These are phyloP conservation scores for Calonectria multiphialidica DNA, from an alignment of 2,329 filamentous ascomycete genomes.

Conservation along the genomic window DNA sequence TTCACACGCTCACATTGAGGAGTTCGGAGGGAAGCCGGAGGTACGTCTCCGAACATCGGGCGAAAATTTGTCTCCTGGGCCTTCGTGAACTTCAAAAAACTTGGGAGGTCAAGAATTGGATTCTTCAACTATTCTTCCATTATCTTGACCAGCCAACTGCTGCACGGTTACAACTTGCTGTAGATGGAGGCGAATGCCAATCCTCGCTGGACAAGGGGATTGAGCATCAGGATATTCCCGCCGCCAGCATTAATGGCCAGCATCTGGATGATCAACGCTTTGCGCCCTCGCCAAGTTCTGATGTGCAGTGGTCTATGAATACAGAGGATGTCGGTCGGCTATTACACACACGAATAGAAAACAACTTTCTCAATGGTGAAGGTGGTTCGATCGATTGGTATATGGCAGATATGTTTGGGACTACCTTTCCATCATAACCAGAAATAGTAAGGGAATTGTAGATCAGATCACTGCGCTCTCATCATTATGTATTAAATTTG, in stretches of 20 bases:
- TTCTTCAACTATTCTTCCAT: neutral
- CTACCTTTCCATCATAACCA: neutral
- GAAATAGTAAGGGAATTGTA: too few relatives aligned
- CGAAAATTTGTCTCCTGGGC: neutral
- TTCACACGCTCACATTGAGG: neutral
- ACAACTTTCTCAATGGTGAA: neutral
- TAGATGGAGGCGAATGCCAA: neutral
- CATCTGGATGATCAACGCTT: neutral
- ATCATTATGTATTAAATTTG: too few relatives aligned
- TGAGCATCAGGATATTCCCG: neutral
- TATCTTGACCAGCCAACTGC: neutral
- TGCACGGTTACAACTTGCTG: neutral
- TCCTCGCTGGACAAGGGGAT: neutral
- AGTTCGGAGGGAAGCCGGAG: neutral
- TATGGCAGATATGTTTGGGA: neutral
- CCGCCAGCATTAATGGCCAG: neutral
- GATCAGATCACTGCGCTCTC: too few relatives aligned
- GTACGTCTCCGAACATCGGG: neutral
- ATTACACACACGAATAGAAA: neutral
- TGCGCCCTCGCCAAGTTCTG: neutral
- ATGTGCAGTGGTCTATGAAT: neutral
- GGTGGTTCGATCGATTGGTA: neutral
- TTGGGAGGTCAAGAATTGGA: neutral
- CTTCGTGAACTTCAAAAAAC: neutral
- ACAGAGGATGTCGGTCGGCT: neutral